Evolutionary conservation across 345 rosid species (phyloP), one percentile per base, ranked within the genome.

Genomic region (Euphorbia tirucalli): DNA sequence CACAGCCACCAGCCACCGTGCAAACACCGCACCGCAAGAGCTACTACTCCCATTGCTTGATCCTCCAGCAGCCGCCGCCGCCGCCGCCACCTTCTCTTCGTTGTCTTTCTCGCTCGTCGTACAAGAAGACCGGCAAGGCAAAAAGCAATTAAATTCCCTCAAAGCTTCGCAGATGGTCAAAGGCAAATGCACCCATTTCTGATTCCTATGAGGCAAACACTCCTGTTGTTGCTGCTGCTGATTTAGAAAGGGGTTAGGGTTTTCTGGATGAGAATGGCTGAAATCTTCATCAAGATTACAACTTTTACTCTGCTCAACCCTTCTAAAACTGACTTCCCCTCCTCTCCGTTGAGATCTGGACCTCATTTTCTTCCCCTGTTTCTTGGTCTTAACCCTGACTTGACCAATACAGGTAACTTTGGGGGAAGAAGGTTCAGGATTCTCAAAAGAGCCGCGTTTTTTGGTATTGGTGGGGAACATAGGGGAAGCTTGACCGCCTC

Each of bases 371-470:
- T 84, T 92, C 19, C 88, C 90, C 52, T 93, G 96, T 75, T 91
- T 93, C 86, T 93, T 94, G 15, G 98, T 90, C 85, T 94, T 94
- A 5, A 94, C 98, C 39, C 98, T 79, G n/a, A 94, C 98, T 61
- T 92, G 98, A 10, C 98, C 98, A n/a, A 94, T 92, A 58, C 98
- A 94, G 48, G 98, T 92, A 21, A 94, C 98, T 74, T 94, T 94
- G 0, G 98, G 98, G 22, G 98, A 94, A 71, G 96, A 85, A 0
- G 98, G 98, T 71, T 94, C 96, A 0, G 95, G 90, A 74, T 85
- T 89, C 1, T 90, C 98, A 71, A 87, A 90, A 54, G 81, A 78
- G 21, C 89, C 90, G 9, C 92, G 83, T 70, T 87, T 92, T 68
- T 89, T 86, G 39, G 82, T 84, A 22, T 68, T 77, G 6, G 87